Evolutionary conservation across 2,329 filamentous ascomycete species (phyloP).

Genomic region (Ophiostoma perfectum): DNA sequence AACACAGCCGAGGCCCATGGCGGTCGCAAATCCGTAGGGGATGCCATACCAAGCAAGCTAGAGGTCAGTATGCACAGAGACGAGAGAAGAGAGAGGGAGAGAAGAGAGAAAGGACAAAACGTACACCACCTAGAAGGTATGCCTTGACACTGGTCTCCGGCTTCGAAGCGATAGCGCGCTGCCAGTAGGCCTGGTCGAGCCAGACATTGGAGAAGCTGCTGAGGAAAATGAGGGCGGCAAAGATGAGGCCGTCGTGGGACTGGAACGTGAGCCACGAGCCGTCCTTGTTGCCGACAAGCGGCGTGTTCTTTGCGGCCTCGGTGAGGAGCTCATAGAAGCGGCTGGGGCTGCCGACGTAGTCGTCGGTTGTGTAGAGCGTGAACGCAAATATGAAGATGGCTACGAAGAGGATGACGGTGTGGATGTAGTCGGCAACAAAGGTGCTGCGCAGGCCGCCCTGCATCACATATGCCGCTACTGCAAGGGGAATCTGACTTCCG

Average conservation of each 20-base stretch:
- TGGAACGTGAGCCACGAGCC: slow-evolving; percentile 38
- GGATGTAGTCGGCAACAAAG: slow-evolving; percentile 40
- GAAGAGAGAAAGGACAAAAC: not conserved
- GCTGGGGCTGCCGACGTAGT: slow-evolving; percentile 32
- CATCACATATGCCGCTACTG: slow-evolving; percentile 36
- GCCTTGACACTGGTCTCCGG: slow-evolving; percentile 39
- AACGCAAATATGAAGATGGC: slow-evolving; percentile 39
- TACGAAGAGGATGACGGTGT: slow-evolving; percentile 39
- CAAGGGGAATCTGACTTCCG: not conserved
- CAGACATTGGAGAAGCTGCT: slow-evolving; percentile 37
- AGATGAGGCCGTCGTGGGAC: slow-evolving; percentile 35
- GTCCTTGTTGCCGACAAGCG: slow-evolving; percentile 33
- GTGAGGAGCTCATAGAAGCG: slow-evolving; percentile 37
- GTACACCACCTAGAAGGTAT: slow-evolving; percentile 30
- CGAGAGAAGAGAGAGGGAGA: not conserved
- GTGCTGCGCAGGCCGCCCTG: slow-evolving; percentile 36
- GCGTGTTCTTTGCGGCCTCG: slow-evolving; percentile 32
- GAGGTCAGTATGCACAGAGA: not conserved
- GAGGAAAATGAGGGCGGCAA: slow-evolving; percentile 36
- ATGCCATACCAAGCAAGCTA: slow-evolving; percentile 37
- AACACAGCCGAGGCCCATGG: slow-evolving; percentile 35
- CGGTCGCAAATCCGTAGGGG: slow-evolving; percentile 36
- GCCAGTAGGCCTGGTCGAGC: slow-evolving; percentile 43
- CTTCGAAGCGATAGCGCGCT: slow-evolving; percentile 39
- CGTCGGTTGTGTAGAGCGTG: slow-evolving; percentile 31